Base-by-base conservation (phyloP, 1,139 yeast species). In the Candida labiduridarum region DNA sequence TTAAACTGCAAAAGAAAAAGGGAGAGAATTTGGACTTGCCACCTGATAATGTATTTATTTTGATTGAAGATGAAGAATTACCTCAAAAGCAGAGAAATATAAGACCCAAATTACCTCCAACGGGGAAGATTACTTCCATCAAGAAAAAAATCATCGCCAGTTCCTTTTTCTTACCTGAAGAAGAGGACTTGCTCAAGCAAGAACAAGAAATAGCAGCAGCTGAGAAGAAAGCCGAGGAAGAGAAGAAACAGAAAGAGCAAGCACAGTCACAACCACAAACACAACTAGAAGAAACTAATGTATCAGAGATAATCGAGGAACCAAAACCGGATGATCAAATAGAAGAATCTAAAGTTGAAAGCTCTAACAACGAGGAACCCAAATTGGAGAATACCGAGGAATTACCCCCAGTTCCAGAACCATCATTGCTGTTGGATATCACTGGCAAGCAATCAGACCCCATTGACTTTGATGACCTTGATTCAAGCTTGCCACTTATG, bases 31-130 rank as follows among this genome's bases (percentile, higher is more conserved):
- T 72, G 14, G 85, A 80, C 18, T 56, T 74, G 30, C 79, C 80
- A 0, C 70, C 67, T 12, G 59, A 64, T 7, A 81, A 80, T 41
- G 66, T 69, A 22, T 72, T 83, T 47, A 54, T 67, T 2, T 67
- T 86, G 44, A 72, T 85, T 33, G 96, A 89, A 62, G 96, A 89
- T 60, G 96, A 88, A 38, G 90, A 86, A 51, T 74, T 89, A 58
- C 91, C 96, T 1, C 84, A 87, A 55, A 87, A 88, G 58, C 94
- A 87, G 65, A 74, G 92, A 47, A 84, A 86, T 55, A 78, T 82
- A n/a, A 80, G 95, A 56, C 89, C 97, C 1, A 85, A 94, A 61
- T 74, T 94, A 45, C 97, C 98, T 1, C 97, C 98, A 0, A 90
- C 92, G 10, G 99, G 98, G 44, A 92, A 89, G 65, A 89, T 94